Percentiles rank a stretch among this genome's conserved stretches.
Evolutionary conservation across 1,284 basidiomycete species (phyloP).

Genomic region (Cutaneotrichosporon sp.): DNA sequence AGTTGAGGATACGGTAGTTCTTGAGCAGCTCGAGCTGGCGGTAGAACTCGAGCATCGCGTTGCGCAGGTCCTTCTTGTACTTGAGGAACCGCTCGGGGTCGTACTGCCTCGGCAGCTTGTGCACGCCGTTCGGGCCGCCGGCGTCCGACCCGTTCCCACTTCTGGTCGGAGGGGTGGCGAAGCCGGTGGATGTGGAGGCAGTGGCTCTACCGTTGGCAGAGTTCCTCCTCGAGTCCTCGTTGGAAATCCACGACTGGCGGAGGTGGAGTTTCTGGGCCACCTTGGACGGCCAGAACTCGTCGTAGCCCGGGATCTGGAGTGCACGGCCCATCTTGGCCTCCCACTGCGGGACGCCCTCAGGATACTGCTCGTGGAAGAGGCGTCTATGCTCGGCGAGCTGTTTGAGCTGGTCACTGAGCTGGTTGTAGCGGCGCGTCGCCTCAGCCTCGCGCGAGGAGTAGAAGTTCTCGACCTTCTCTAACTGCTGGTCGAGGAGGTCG

Average conservation of each 20-base stretch:
- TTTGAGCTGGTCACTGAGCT: slow-evolving; percentile 69
- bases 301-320: slow-evolving; percentile 20
- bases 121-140: neutral
- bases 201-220: neutral
- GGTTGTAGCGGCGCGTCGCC: slow-evolving; percentile 60
- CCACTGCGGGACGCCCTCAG: slow-evolving; percentile 46
- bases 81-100: slow-evolving; percentile 78
- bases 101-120: slow-evolving; percentile 34
- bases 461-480: slow-evolving; percentile 81
- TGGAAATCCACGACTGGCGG: slow-evolving; percentile 25
- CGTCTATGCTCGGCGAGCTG: slow-evolving; percentile 72
- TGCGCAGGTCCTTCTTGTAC: slow-evolving; percentile 79
- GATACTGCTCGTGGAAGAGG: slow-evolving; percentile 62
- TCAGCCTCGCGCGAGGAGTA: slow-evolving; percentile 74
- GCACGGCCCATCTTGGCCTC: slow-evolving; percentile 39
- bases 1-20: slow-evolving; percentile 82
- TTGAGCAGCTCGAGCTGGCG: slow-evolving; percentile 74
- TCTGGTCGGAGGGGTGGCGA: neutral
- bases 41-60: slow-evolving; percentile 83
- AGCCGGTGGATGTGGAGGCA: neutral
- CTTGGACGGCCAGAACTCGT: slow-evolving; percentile 11
- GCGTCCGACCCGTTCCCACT: neutral
- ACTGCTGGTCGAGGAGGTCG: slow-evolving; percentile 68
- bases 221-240: slow-evolving; percentile 7
- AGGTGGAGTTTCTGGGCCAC: slow-evolving; percentile 25